These are phyloP conservation scores for Phragmites australis DNA, from an alignment of 176 grass and related monocot genomes.

Conservation along the genomic window DNA sequence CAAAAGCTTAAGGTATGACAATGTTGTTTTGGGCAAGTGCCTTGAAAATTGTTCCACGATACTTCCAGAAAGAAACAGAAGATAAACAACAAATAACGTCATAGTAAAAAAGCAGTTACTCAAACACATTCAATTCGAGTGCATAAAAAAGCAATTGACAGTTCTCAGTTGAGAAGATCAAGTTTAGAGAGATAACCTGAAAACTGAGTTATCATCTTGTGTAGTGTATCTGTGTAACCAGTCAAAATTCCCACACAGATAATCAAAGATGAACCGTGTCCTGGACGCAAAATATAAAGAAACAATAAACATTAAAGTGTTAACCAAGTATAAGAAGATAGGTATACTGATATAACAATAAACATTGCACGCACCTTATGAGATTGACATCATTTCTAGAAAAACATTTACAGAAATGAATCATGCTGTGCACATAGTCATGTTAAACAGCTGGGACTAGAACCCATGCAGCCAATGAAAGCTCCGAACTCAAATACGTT, in stretches of 20 bases:
- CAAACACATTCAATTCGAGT: neutral
- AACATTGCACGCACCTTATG: neutral
- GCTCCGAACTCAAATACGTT: neutral
- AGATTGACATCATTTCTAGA: neutral
- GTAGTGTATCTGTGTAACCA: conserved; percentile 89
- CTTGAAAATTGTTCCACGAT: conserved; percentile 7
- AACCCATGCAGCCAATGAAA: neutral
- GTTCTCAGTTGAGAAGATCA: neutral
- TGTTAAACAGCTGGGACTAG: neutral
- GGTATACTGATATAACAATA: neutral
- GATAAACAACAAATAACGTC: conserved; percentile 8
- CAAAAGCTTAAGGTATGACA: neutral
- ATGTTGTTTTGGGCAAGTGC: neutral
- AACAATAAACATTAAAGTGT: conserved; percentile 35
- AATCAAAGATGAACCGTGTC: conserved; percentile 98
- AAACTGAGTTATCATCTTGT: conserved; percentile 89
- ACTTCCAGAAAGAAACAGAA: conserved; percentile 27
- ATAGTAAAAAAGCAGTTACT: neutral
- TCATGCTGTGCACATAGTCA: neutral
- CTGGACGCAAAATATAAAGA: conserved; percentile 51
- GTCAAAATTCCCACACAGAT: conserved; percentile 95
- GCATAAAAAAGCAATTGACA: conserved; percentile 1
- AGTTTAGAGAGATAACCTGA: conserved; percentile 55
- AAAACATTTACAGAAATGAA: conserved; percentile 10
- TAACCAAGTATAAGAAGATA: conserved; percentile 34